Conservation (phyloP, 225 moss, liverwort and hornwort genomes). For the Physcomitrium patens region DNA sequence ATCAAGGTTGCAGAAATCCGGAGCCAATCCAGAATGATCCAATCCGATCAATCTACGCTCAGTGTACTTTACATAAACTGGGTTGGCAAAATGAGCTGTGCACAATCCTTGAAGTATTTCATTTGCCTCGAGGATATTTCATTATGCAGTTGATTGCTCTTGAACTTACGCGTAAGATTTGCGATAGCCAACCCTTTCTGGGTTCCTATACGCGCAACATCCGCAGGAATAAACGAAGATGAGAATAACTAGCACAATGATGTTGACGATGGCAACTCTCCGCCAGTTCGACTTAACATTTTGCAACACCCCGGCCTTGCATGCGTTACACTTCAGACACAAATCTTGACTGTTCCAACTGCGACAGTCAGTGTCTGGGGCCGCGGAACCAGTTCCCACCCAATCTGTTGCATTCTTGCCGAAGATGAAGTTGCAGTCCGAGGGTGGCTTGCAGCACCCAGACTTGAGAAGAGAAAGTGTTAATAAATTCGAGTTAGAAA, state of each 20-base stretch:
- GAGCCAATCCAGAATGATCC: neutral
- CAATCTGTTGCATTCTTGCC: slow-evolving; percentile 53
- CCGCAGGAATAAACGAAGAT: slow-evolving; percentile 80
- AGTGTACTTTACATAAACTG: no score
- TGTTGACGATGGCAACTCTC: slow-evolving; percentile 66
- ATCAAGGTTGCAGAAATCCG: slow-evolving; percentile 3
- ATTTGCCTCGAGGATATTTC: neutral
- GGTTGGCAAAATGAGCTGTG: no score
- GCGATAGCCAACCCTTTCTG: slow-evolving; percentile 19
- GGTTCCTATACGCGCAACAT: slow-evolving; percentile 82
- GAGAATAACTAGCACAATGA: slow-evolving; percentile 69
- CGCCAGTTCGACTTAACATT: slow-evolving; percentile 95
- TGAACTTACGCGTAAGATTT: slow-evolving; percentile 37
- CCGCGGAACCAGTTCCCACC: slow-evolving; percentile 25
- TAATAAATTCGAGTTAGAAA: slow-evolving; percentile 4
- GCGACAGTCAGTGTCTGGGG: slow-evolving; percentile 52
- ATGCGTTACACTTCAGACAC: slow-evolving; percentile 82
- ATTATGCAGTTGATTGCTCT: neutral
- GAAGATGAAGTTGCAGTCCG: slow-evolving; percentile 58
- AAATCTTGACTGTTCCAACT: slow-evolving; percentile 57
- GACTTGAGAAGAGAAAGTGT: slow-evolving; percentile 41
- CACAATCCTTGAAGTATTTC: neutral
- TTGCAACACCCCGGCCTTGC: slow-evolving; percentile 88
- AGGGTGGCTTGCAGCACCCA: slow-evolving; percentile 95
- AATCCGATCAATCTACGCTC: no score